Evolutionary conservation across 805 yeast species (phyloP), one percentile per base, ranked within the genome.

Genomic region (Saturnispora saitoi): DNA sequence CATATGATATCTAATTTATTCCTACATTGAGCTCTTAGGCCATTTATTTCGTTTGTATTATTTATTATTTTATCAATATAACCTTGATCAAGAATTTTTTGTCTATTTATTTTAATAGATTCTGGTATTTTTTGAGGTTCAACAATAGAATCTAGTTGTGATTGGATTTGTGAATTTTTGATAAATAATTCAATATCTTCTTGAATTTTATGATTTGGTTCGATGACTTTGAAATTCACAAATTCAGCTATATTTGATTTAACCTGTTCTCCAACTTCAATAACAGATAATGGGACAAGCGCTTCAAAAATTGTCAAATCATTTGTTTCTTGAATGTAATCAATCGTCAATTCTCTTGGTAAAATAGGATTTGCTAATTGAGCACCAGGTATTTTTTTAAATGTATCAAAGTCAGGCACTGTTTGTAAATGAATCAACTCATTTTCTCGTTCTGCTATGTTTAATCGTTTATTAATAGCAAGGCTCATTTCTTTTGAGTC

Each of bases 381-480:
- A 0, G 80, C 81, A 2, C 75, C 74, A 2, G 64, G 58, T 3
- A 80, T 67, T 0, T 68, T 56, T 0, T 76, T 68, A 1, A 80
- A 55, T 2, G 70, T 67, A 0, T 58, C 50, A 7, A 54, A 57
- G 1, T 52, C 55, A 0, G 95, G 95, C 0, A 87, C 80, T 1
- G 69, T 66, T 50, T 84, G 81, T 36, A 86, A 65, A 62, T 87
- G 86, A 5, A 90, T 80, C 56, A 88, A 69, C 58, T 88, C 90
- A 60, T 89, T 89, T 54, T 89, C 96, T 54, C 80, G 74, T 54
- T 84, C 88, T 0, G 90, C 78, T 3, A 75, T 68, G 15, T 69
- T 64, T 9, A 82, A 58, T 1, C 73, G 69, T 1, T 69, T 71
- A 9, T 65, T 59, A 1, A 85, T 69, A 2, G 72, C 70, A 3